Evolutionary conservation across 2,329 filamentous ascomycete species (phyloP), one percentile per base, ranked within the genome.

Genomic region (Grosmannia serpens): DNA sequence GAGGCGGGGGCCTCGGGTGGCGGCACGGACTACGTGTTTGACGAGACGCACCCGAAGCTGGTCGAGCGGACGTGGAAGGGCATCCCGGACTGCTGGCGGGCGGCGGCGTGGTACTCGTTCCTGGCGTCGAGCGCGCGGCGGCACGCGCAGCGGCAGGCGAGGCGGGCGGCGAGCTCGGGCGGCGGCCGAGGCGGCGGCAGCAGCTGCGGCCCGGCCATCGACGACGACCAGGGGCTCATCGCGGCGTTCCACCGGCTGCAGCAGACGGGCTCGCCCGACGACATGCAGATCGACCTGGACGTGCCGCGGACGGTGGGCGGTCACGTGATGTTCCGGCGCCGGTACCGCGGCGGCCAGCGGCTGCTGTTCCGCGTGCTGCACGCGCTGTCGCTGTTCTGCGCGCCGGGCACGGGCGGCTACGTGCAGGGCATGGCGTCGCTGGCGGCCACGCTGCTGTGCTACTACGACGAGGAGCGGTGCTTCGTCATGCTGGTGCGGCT

Each of bases 371-470:
- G 94, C 55, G 91, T 97, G 3, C 79, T 99, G 31, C 94, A 97
- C 69, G 88, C 89, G 51, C 83, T 97, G 69, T 92, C 91, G 22
- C 80, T 99, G 13, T 95, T 96, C 70, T 92, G 92, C 63, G 89
- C 90, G 0, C 86, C 88, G 27, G 94, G 89, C 7, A 56, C 46
- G 5, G 55, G 55, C 13, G 94, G 94, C 31, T 99, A 99, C 70
- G 94, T 97, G 0, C 94, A 99, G 72, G 94, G 94, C 57, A 99
- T 99, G 94, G 94, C 92, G 20, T 89, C 91, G 26, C 77, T 97
- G 46, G 91, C 89, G 1, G 92, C 92, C 1, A 97, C 94, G 0
- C 76, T 99, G 24, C 82, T 99, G 8, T 96, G 92, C 69, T 99
- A 99, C 70, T 99, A 91, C 70, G 92, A 97, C 64, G 94, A 99